A percentile compares a stretch with the other conserved stretches of the same genome.
Conservation (phyloP, 2,329 filamentous ascomycete genomes). For the Tolypocladium ophioglossoides region DNA sequence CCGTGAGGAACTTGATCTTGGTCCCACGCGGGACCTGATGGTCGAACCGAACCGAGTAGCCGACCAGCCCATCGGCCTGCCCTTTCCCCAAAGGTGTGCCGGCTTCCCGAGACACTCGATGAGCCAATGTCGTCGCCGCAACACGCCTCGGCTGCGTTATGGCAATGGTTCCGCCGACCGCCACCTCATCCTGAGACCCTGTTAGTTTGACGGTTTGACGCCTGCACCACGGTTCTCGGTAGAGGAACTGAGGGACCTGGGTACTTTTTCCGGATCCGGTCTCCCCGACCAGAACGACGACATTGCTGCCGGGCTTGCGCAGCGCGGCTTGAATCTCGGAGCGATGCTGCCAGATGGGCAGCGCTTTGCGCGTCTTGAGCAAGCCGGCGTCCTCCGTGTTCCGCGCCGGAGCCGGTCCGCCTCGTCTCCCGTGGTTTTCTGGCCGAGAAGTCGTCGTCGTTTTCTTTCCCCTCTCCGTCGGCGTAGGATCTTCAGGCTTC, state of each 20-base stretch:
- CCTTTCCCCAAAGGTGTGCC: conserved; percentile 39
- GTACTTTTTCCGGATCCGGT: conserved; percentile 97
- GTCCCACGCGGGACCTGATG: conserved; percentile 73
- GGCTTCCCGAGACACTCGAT: conserved; percentile 73
- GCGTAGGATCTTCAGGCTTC: background rate
- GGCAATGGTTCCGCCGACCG: conserved; percentile 71
- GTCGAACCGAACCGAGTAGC: conserved; percentile 93
- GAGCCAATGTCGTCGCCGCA: conserved; percentile 82
- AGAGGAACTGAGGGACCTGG: conserved; percentile 85
- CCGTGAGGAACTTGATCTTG: conserved; percentile 86
- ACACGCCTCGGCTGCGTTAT: conserved; percentile 92
- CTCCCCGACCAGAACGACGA: conserved; percentile 82
- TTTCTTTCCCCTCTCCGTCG: background rate
- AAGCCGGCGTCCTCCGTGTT: conserved; percentile 19
- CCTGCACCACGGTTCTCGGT: conserved; percentile 68
- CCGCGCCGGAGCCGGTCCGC: conserved; percentile 6
- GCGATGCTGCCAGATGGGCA: conserved; percentile 73
- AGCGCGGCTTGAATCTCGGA: conserved; percentile 58
- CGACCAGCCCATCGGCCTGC: conserved; percentile 47
- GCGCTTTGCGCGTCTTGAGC: conserved; percentile 45
- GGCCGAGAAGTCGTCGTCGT: background rate
- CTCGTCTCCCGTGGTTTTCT: background rate
- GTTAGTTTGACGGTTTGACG: conserved; percentile 41
- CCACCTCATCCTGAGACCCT: conserved; percentile 28
- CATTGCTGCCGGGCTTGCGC: conserved; percentile 44